Conservation (phyloP, 164 flowering plant species). For the Nelumbo lutea region DNA sequence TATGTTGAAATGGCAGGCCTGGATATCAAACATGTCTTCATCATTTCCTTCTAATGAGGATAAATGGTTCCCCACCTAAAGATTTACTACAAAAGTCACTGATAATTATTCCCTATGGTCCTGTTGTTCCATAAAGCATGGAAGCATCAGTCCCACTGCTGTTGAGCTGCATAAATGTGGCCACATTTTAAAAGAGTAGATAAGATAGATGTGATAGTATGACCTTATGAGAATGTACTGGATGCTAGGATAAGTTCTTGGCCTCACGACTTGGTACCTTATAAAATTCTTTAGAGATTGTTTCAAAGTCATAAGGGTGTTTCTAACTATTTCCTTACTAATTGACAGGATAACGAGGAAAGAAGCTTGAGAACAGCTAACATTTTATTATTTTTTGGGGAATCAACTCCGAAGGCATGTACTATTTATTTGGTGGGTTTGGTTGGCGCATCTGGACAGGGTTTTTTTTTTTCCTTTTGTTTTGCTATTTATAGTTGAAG, state of each 20-base stretch:
- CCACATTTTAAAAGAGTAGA: no score
- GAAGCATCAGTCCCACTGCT: no score
- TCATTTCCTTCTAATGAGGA: no score
- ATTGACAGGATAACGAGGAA: conserved; percentile 82
- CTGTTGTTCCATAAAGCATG: no score
- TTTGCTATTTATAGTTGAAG: not conserved
- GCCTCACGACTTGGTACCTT: not conserved
- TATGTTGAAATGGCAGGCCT: not conserved
- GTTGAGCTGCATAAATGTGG: no score
- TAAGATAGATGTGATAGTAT: not conserved
- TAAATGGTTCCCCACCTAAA: no score
- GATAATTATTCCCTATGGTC: no score
- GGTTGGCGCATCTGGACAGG: not conserved
- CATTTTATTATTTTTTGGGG: not conserved
- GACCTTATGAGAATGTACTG: not conserved
- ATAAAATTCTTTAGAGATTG: not conserved
- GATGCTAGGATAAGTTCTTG: not conserved
- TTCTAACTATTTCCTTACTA: not conserved
- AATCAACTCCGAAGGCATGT: not conserved
- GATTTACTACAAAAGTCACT: no score
- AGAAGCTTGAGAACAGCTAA: conserved; percentile 59
- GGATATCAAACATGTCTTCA: not conserved
- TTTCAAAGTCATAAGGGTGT: not conserved
- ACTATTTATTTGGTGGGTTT: not conserved
- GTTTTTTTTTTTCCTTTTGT: not conserved